Evolutionary conservation across 164 flowering plant genomes (phyloP), one percentile per base, ranked within the genome.

Genomic region (Umbellularia californica): DNA sequence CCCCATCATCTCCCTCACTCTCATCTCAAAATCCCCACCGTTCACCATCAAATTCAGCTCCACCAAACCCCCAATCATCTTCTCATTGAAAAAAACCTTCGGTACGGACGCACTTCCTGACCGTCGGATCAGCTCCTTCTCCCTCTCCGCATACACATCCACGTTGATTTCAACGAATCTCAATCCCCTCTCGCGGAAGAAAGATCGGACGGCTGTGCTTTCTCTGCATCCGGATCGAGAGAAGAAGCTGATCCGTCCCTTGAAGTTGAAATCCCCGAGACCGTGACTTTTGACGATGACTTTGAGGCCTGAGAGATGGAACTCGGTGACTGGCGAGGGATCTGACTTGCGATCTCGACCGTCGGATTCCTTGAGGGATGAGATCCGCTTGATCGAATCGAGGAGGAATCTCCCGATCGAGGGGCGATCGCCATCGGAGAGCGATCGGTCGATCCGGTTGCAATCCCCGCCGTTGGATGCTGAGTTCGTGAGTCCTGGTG

Each of bases 201-300:
- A 90, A 4, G 83, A 72, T 15, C 97, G 80, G 10, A 90, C 97
- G 0, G 98, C 97, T 1, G 81, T 83, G 76, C 88, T 87, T 51
- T 95, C 97, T 50, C 99, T 75, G 83, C 98, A 92, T 24, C 89
- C 89, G 5, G 98, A 92, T 75, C 93, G 81, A 11, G 99, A 88
- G 77, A 92, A 95, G 84, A 95, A 93, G 81, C 85, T 88, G 60
- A 93, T 79, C 30, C 91, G 79, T 0, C 99, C 99, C 71, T 81
- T 89, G 47, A 9, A 41, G 33, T 68, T 47, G 50, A 17, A 47
- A 33, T 68, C 14, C 65, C 72, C 84, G 4, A 79, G 72, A 3
- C 69, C 7, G 68, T 82, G 84, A 6, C 74, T 72, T 74, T 82
- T 81, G 55, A 94, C 97, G 6, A 87, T 77, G 64, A 93, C 99